These are phyloP conservation scores for Phytophthora tubulina DNA, from an alignment of 352 stramenopile genomes.

Conservation along the genomic window DNA sequence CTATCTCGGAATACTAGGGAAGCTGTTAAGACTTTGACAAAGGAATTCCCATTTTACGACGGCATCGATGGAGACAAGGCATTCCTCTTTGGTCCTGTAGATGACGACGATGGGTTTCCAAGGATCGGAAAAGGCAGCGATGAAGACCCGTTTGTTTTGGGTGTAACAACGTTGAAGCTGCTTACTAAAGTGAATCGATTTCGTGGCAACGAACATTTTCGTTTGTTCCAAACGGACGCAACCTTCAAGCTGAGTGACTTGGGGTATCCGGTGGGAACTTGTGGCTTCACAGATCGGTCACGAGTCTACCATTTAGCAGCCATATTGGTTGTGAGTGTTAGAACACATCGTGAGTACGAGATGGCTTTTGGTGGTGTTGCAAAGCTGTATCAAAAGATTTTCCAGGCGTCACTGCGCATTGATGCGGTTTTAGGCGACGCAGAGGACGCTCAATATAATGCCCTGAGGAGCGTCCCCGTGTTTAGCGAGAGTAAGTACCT, in stretches of 20 bases:
- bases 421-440: constrained; percentile 4
- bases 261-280: constrained; percentile 10
- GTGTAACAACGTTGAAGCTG: constrained; percentile 1
- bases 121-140: background rate
- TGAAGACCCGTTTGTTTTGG: constrained; percentile 10
- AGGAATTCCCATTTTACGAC: background rate
- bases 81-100: constrained; percentile 2
- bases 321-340: constrained; percentile 3
- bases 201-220: background rate
- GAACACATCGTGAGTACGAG: constrained; percentile 4
- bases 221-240: constrained; percentile 6
- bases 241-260: background rate
- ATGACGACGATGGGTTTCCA: background rate
- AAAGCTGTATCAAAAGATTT: background rate
- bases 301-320: background rate
- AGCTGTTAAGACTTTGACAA: background rate
- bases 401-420: background rate
- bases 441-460: constrained; percentile 6
- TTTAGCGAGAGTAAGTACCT: constrained; percentile 14
- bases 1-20: constrained; percentile 1
- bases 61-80: background rate
- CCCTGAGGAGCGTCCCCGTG: background rate
- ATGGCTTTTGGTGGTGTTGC: background rate
- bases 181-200: constrained; percentile 3
- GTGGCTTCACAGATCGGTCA: constrained; percentile 3